Conservation (phyloP, 2,329 filamentous ascomycete species). For the Aspergillus cejpii region DNA sequence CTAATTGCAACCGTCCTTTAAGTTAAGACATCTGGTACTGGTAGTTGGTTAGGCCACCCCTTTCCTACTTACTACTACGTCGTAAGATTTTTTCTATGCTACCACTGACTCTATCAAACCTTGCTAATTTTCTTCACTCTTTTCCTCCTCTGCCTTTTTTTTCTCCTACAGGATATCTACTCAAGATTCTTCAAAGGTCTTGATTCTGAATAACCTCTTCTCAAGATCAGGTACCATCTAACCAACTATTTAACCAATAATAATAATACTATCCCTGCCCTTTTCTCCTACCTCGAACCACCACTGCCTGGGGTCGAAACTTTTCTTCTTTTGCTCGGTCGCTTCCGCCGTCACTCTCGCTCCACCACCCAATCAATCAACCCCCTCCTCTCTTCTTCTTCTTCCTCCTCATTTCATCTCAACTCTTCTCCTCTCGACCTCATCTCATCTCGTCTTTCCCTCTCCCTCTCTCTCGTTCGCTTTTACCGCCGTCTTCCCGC, state of each 20-base stretch:
- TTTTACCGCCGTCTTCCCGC: conserved; percentile 9
- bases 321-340: conserved; percentile 23
- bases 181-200: too few species aligned
- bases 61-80: too few species aligned
- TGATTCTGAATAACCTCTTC: too few species aligned
- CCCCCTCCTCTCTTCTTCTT: conserved; percentile 11
- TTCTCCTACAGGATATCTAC: too few species aligned
- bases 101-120: too few species aligned
- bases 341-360: conserved; percentile 21
- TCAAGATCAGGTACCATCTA: too few species aligned
- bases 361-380: conserved; percentile 23
- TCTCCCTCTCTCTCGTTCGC: conserved; percentile 8
- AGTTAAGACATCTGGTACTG: too few species aligned
- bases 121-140: too few species aligned
- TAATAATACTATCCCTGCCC: conserved; percentile 9
- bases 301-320: conserved; percentile 16
- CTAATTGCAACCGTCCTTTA: too few species aligned
- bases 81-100: too few species aligned
- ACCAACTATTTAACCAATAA: not conserved
- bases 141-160: too few species aligned
- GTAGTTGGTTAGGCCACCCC: too few species aligned
- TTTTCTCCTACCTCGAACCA: conserved; percentile 13
- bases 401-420: conserved; percentile 2
- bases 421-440: conserved; percentile 1
- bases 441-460: conserved; percentile 1